Base-by-base conservation (phyloP, 2,329 filamentous ascomycete species). In the Fonsecaea erecta region DNA sequence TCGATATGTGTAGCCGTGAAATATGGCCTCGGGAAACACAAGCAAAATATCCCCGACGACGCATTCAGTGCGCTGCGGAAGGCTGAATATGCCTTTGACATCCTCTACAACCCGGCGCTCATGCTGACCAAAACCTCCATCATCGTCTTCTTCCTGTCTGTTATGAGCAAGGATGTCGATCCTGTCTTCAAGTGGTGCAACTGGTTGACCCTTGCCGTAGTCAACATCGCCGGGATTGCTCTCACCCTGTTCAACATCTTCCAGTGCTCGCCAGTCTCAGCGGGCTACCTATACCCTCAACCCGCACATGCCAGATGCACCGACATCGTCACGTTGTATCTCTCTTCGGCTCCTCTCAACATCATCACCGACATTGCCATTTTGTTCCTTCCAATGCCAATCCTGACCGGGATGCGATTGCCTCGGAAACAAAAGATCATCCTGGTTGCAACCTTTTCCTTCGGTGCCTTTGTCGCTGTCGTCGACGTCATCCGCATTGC, bases 361-460 rank as follows among this genome's bases (percentile, higher is more conserved):
- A 91, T 97, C 71, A 89, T 96, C 67, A 96, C 93, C 21, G 93
- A 97, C 74, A 82, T 97, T 62, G 91, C 91, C 51, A 92, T 97
- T 57, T 82, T 98, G 32, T 89, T 95, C 51, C 81, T 97, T 11
- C 93, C 94, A 0, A 91, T 97, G 72, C 93, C 93, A 0, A 90
- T 97, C 9, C 81, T 97, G 21, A 96, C 93, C 0, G 85, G 88
- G 60, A 95, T 97, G 90, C 88, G 88, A 54, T 79, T 98, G 9
- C 94, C 93, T 0, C 85, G 82, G 65, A 91, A 92, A 66, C 93
- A 97, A 74, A 97, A 97, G 78, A 87, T 89, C 1, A 95, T 97
- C 52, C 80, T 98, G 7, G 86, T 97, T 59, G 79, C 95, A 35
- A 96, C 93, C 0, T 98, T 98, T 74, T 85, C 89, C 60, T 86